Evolutionary conservation across 1,284 basidiomycete genomes (phyloP), one percentile per base, ranked within the genome.

Genomic region (Cutaneotrichosporon sp.): DNA sequence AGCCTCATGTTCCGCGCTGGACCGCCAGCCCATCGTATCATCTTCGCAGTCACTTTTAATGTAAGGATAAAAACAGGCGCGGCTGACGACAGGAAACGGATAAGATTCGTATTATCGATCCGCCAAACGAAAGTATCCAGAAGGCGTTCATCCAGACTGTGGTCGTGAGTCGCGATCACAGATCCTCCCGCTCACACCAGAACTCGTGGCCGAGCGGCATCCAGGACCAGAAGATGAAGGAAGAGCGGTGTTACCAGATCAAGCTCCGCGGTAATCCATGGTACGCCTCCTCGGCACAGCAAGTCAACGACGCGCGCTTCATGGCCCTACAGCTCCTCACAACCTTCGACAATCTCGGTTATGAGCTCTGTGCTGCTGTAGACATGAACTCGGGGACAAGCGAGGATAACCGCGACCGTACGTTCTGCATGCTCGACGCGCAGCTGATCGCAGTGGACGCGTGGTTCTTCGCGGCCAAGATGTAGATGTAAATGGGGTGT

Each of bases 71-170:
- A 26, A 26, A 26, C n/a, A n/a, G 26, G 26, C 26, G 26, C 26
- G 26, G 26, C 26, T 26, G 26, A 26, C 26, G 26, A 1, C 26
- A 26, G 26, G 26, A 51, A n/a, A 13, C 5, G 7, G 76, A 79
- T 60, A 78, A 77, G 70, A 67, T 79, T 30, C 69, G 77, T n/a
- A 61, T 79, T 21, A 78, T 79, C 21, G 77, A 79, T 62, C 61
- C 71, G 40, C 76, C 77, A 2, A 68, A 71, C 56, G 67, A 64
- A 3, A 49, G 40, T 11, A 63, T 72, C 16, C 69, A 64, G 58
- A 47, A 69, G 30, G 72, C 72, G 5, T 77, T 79, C 49, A 61
- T 70, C 8, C 47, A 57, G 18, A 72, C 72, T 49, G 64, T 76
- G 5, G 50, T 60, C 18, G 76, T 79, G 65, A 69, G 49, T 50